Evolutionary conservation across 106 monocot genomes (phyloP), one percentile per base, ranked within the genome.

Genomic region (Dioscorea dumetorum): DNA sequence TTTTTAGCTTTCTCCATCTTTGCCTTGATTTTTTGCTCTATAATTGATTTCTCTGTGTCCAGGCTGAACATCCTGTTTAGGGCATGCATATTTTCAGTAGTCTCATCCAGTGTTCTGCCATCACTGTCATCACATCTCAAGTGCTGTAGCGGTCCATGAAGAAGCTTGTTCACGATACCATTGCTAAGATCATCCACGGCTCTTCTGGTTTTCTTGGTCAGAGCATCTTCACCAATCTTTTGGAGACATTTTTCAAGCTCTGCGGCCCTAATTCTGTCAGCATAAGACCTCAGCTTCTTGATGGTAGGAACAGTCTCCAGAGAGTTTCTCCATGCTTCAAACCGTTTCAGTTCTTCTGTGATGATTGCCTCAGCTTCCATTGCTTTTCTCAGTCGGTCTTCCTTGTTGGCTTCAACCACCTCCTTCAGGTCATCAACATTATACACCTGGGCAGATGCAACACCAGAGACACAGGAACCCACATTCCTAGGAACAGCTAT

Each of bases 231-330:
- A 13, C 87, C 87, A 20, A 99, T 87, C 80, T 86, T 99, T 67
- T 90, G 87, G 18, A 84, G 65, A 66, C 97, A 99, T 67, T 85
- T 93, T 57, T 89, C 86, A 13, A 92, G 78, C 56, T 99, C 97
- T 12, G 87, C 67, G 13, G 66, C 72, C 60, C 82, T 77, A 48
- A 93, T 99, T 73, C 87, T 79, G 33, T 99, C 92, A 12, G 87
- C 90, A 59, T 90, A 99, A 0, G 89, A 86, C 66, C 90, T 84
- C n/a, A 99, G 60, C 57, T 89, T 93, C 83, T 92, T 99, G 73
- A 99, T 99, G 18, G 97, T 99, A 4, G 92, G 97, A n/a, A 99
- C 97, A 9, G 97, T 99, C 72, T 93, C 92, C 74, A 99, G 62
- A 4, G 97, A 99, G 62, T 99, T 90, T 49, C 93, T 82, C 97